Evolutionary conservation across 208 protist species (phyloP).

Genomic region (Trypanosomatidae sp.): DNA sequence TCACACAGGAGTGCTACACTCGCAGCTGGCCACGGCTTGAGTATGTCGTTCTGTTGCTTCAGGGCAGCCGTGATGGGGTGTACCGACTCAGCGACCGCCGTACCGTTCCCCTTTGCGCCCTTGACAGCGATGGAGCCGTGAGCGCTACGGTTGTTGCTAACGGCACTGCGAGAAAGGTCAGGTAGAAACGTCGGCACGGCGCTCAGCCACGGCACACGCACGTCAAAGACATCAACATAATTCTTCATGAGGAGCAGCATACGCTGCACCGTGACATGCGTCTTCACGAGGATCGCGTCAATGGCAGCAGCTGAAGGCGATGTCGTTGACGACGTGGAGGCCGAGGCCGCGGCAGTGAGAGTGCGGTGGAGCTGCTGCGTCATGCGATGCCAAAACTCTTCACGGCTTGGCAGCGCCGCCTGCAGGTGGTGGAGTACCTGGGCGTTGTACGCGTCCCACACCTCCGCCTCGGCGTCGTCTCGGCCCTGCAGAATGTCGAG

Average conservation of each 20-base stretch:
- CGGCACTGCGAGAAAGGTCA: constrained; percentile 22
- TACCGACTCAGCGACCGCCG: neutral
- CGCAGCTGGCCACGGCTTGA: constrained; percentile 31
- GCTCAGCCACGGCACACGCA: constrained; percentile 78
- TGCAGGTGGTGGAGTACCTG: constrained; percentile 64
- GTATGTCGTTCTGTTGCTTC: constrained; percentile 38
- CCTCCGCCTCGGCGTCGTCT: constrained; percentile 31
- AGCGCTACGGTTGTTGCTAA: neutral
- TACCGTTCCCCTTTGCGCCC: neutral
- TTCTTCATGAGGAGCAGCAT: constrained; percentile 78
- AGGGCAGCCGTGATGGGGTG: constrained; percentile 52
- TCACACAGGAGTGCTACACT: constrained; percentile 68
- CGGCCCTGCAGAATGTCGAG: constrained; percentile 20
- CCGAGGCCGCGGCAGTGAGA: constrained; percentile 21
- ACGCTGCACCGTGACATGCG: constrained; percentile 70
- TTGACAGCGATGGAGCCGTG: neutral
- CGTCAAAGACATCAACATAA: constrained; percentile 78
- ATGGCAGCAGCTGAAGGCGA: constrained; percentile 1
- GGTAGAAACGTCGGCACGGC: constrained; percentile 68
- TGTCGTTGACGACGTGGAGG: neutral
- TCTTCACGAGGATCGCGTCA: constrained; percentile 28
- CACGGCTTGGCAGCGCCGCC: constrained; percentile 64
- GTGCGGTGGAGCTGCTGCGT: constrained; percentile 84
- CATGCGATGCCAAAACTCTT: constrained; percentile 93
- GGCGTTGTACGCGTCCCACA: constrained; percentile 73